These are phyloP conservation scores for Verruconis gallopava DNA, from an alignment of 2,329 filamentous ascomycete genomes.

Conservation along the genomic window DNA sequence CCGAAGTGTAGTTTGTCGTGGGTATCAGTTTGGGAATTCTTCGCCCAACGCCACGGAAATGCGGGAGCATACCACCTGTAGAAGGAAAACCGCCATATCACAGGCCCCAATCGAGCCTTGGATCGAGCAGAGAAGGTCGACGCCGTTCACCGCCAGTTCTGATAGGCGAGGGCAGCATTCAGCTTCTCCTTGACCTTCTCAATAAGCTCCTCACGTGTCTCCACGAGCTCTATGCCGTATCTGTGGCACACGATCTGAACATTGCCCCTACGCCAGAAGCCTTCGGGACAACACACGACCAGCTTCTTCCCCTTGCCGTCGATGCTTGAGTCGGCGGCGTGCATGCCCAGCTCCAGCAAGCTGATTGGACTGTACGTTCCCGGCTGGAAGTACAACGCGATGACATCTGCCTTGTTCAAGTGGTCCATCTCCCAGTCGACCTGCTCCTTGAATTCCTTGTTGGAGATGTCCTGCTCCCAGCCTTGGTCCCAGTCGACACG, in stretches of 20 bases:
- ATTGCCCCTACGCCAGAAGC: constrained; percentile 48
- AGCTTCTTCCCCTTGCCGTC: constrained; percentile 25
- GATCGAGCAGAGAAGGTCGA: not conserved
- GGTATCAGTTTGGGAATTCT: too few species aligned
- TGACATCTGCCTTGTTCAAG: constrained; percentile 39
- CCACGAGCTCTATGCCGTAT: constrained; percentile 33
- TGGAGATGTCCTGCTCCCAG: constrained; percentile 40
- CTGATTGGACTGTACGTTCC: constrained; percentile 42
- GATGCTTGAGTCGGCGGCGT: constrained; percentile 18
- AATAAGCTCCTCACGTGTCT: constrained; percentile 30
- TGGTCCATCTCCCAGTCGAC: constrained; percentile 49
- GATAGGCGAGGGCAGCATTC: constrained; percentile 1
- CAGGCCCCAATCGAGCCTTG: not conserved
- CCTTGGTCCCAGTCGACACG: constrained; percentile 41
- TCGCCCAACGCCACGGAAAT: too few species aligned
- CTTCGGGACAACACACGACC: constrained; percentile 40
- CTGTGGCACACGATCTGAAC: constrained; percentile 43
- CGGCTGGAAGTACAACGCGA: constrained; percentile 45
- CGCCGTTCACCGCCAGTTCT: not conserved
- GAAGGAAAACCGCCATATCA: not conserved
- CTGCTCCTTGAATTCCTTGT: constrained; percentile 36
- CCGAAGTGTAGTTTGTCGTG: too few species aligned
- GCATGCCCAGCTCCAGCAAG: constrained; percentile 48
- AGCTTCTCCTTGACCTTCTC: constrained; percentile 23
- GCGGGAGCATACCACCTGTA: not conserved